Evolutionary conservation across 139 green algal genomes (phyloP).

Genomic region (Micractinium sp.): DNA sequence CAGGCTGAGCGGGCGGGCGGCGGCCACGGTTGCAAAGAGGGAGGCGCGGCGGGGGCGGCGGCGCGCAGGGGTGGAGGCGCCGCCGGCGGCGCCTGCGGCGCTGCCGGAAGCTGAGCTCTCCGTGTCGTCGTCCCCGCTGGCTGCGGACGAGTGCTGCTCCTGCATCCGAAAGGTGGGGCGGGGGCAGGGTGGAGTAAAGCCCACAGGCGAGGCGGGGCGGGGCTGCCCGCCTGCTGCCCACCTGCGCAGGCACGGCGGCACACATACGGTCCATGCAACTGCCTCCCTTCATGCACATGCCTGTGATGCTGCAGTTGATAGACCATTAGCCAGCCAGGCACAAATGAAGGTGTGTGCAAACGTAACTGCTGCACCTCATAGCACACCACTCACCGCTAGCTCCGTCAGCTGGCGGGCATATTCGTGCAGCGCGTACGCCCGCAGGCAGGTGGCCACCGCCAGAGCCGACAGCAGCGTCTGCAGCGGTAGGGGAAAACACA

Average conservation of each 20-base stretch:
- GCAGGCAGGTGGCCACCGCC: constrained; percentile 30
- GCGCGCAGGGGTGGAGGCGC: neutral
- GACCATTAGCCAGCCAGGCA: too few species aligned
- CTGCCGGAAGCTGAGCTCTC: neutral
- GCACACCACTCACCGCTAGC: constrained; percentile 19
- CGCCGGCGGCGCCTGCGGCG: too few species aligned
- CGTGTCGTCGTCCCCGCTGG: neutral
- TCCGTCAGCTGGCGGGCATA: constrained; percentile 21
- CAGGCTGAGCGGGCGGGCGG: constrained; percentile 10
- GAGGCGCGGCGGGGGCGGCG: constrained; percentile 7
- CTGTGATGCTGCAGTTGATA: too few species aligned
- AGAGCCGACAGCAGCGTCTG: neutral
- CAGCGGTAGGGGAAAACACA: neutral
- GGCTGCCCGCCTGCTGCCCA: too few species aligned
- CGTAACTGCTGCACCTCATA: neutral
- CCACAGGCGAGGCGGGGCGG: too few species aligned
- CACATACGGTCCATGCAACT: too few species aligned
- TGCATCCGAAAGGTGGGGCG: neutral
- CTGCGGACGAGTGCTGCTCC: neutral
- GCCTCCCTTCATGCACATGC: too few species aligned
- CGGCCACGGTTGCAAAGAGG: neutral
- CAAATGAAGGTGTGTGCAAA: too few species aligned
- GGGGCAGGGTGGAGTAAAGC: neutral
- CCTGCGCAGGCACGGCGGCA: too few species aligned
- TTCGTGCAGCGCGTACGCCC: constrained; percentile 16